phyloP scores from a whole-genome alignment of 108 stramenopile species.

The Conticribra guillardii region DNA sequence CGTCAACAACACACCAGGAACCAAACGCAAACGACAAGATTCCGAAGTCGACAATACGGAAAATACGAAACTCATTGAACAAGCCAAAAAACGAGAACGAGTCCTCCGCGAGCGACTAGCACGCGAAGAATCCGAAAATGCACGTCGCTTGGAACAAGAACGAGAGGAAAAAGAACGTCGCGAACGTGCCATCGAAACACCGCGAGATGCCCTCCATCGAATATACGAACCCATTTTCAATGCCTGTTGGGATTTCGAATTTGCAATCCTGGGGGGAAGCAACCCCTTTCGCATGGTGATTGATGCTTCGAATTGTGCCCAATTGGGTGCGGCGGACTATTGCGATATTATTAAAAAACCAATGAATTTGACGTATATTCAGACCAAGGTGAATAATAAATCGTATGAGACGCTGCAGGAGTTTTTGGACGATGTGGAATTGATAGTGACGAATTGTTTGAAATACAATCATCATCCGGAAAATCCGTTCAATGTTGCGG shows the following conservation, averaged over 20 bases:
- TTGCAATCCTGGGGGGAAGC: slow-evolving; percentile 59
- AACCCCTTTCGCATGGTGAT: slow-evolving; percentile 89
- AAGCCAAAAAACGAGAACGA: slow-evolving; percentile 43
- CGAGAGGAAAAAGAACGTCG: slow-evolving; percentile 47
- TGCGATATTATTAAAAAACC: slow-evolving; percentile 73
- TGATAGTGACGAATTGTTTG: slow-evolving; percentile 76
- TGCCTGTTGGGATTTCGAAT: slow-evolving; percentile 81
- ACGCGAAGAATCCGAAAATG: slow-evolving; percentile 47
- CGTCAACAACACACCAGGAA: too few species aligned
- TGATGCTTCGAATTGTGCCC: slow-evolving; percentile 67
- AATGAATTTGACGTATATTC: slow-evolving; percentile 80
- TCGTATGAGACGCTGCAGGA: slow-evolving; percentile 65
- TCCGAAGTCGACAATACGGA: slow-evolving; percentile 43
- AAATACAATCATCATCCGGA: slow-evolving; percentile 69
- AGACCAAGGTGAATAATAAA: slow-evolving; percentile 66
- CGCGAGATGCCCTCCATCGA: slow-evolving; percentile 64
- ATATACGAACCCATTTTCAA: slow-evolving; percentile 74
- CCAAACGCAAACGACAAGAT: slow-evolving; percentile 41
- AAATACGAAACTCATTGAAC: slow-evolving; percentile 29
- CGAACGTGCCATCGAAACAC: slow-evolving; percentile 52
- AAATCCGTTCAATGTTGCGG: slow-evolving; percentile 79
- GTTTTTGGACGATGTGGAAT: slow-evolving; percentile 79
- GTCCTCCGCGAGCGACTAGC: slow-evolving; percentile 34
- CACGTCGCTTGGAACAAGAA: slow-evolving; percentile 40
- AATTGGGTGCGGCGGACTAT: slow-evolving; percentile 82